Conservation (phyloP, 768 basidiomycete species). For the Leccinum variicolor region DNA sequence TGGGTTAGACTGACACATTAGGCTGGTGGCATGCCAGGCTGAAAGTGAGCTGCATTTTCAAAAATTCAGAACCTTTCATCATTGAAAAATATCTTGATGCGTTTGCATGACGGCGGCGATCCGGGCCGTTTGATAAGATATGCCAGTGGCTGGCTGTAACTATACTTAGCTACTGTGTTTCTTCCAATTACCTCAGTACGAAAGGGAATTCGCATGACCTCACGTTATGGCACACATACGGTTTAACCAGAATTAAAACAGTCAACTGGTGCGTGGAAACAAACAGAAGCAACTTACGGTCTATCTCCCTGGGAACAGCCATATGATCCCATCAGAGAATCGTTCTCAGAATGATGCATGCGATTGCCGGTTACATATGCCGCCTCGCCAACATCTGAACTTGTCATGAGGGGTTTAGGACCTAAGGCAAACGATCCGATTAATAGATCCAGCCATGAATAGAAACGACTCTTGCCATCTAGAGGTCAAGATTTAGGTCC, state of each 20-base stretch:
- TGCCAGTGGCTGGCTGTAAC: too few relatives aligned
- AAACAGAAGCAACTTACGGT: constrained; percentile 11
- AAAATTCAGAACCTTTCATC: too few relatives aligned
- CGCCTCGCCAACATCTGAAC: constrained; percentile 6
- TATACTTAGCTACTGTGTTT: background rate
- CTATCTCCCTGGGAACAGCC: constrained; percentile 22
- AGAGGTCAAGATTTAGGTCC: background rate
- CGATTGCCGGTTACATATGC: constrained; percentile 7
- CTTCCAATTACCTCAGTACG: background rate
- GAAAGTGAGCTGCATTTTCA: too few relatives aligned
- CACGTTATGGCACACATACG: background rate
- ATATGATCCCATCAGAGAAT: constrained; percentile 14
- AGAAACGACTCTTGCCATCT: background rate
- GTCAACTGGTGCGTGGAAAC: constrained; percentile 10
- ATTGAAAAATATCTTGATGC: background rate
- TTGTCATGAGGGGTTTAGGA: background rate
- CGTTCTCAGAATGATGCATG: constrained; percentile 19
- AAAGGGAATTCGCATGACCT: background rate
- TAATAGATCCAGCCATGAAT: background rate
- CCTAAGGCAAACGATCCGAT: background rate
- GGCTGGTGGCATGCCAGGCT: too few relatives aligned
- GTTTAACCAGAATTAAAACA: background rate
- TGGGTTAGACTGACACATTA: background rate
- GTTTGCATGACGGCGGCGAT: background rate
- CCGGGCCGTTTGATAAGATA: background rate